phyloP scores from a whole-genome alignment of 2,329 filamentous ascomycete genomes.

The Paecilomyces sp. region DNA sequence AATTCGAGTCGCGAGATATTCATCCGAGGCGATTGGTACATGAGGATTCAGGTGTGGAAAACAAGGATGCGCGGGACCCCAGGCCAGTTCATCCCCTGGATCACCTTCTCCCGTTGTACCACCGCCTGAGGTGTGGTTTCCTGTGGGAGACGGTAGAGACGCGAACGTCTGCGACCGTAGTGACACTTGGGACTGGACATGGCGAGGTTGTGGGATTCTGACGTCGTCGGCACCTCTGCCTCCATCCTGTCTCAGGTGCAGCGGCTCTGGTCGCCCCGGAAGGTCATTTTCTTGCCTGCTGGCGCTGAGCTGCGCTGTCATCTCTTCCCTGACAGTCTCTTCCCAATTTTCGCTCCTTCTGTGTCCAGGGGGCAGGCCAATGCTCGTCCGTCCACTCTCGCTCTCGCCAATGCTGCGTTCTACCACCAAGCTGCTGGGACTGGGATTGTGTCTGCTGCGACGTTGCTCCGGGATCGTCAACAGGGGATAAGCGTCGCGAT shows the following conservation, averaged over 20 bases:
- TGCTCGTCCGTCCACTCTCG: constrained; percentile 46
- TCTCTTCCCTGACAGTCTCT: constrained; percentile 7
- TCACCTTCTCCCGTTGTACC: constrained; percentile 41
- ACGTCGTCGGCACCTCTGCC: constrained; percentile 11
- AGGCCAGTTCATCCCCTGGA: constrained; percentile 65
- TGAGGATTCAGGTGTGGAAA: constrained; percentile 91
- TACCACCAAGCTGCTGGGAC: constrained; percentile 39
- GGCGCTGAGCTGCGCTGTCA: constrained; percentile 19
- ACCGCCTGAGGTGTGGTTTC: constrained; percentile 21
- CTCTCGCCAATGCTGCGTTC: constrained; percentile 40
- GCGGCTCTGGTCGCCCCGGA: constrained; percentile 22
- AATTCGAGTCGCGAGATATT: constrained; percentile 73
- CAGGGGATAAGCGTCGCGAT: constrained; percentile 48
- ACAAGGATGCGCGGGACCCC: constrained; percentile 91
- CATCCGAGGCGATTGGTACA: constrained; percentile 67
- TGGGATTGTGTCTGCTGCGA: constrained; percentile 44
- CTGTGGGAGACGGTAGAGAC: constrained; percentile 30
- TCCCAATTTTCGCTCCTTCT: constrained; percentile 23
- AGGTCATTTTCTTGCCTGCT: constrained; percentile 19
- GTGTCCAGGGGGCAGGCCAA: constrained; percentile 42
- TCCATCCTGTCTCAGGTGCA: constrained; percentile 18
- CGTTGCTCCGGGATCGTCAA: constrained; percentile 52
- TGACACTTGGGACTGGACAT: constrained; percentile 34
- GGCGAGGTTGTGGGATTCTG: constrained; percentile 19
- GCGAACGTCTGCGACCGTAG: constrained; percentile 34